Evolutionary conservation across 108 stramenopile genomes (phyloP), one percentile per base, ranked within the genome.

Genomic region (Nannochloropsis salina): DNA sequence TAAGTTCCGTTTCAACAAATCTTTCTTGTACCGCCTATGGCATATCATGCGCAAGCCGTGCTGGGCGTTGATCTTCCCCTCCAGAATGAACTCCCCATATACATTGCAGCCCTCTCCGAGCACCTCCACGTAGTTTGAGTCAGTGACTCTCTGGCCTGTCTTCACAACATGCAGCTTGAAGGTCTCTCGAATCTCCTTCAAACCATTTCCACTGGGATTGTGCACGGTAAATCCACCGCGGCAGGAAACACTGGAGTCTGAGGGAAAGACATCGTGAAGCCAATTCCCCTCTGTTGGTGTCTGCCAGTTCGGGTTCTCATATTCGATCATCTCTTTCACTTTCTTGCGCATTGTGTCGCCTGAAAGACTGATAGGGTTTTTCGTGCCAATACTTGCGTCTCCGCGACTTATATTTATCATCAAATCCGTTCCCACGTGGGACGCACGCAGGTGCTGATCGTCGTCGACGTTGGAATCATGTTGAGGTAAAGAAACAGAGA

Each of bases 41-140:
- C 61, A 74, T 15, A 74, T 74, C 61, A 74, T 74, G 61, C 61
- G 61, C n/a, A 74, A 6, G 4, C 61, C 61, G 8, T 74, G 61
- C 61, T 74, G 61, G 61, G 61, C 61, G 6, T 74, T 74, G 61
- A 74, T 74, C 61, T 74, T 74, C 61, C 81, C 81, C 40, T 81
- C 81, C 81, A 81, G 31, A 11, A 81, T 41, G 81, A 81, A 81
- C 3, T 41, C 41, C 81, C 81, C 81, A 31, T 81, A 81, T 11
- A 41, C 81, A 41, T 81, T 81, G 22, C 81, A 40, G 6, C 81
- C 81, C 18, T 81, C 81, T 2, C 81, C 81, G 11, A 41, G 81
- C 81, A 81, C 81, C 40, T 81, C 40, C 81, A 81, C 40, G 40
- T 81, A 31, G 12, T 12, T 41, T 11, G 22, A 31, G 81, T 11